Conservation (phyloP, 2,329 filamentous ascomycete species). For the Stachybotrys chlorohalonatus region DNA sequence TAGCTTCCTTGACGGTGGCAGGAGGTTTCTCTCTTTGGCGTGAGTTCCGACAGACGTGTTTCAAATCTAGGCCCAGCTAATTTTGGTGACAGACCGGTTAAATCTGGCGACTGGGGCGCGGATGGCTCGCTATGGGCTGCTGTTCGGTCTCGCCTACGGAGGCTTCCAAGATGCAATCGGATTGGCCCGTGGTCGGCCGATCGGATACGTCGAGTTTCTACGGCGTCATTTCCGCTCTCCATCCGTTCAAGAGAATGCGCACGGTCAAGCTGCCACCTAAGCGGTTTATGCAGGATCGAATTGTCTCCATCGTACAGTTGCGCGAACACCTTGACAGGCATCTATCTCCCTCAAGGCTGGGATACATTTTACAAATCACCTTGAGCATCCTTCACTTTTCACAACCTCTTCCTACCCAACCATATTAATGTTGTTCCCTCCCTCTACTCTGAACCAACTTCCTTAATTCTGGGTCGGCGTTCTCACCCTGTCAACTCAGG, state of each 20-base stretch:
- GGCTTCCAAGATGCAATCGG: slow-evolving; percentile 69
- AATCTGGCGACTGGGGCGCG: slow-evolving; percentile 66
- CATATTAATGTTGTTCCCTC: neutral
- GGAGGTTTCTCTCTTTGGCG: slow-evolving; percentile 82
- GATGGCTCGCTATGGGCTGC: slow-evolving; percentile 71
- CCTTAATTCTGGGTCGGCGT: too few species aligned
- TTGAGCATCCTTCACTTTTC: too few species aligned
- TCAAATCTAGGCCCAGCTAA: slow-evolving; percentile 16
- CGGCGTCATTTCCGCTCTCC: slow-evolving; percentile 27
- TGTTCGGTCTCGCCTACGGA: slow-evolving; percentile 73
- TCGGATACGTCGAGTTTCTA: slow-evolving; percentile 66
- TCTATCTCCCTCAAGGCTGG: too few species aligned
- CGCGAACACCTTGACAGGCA: too few species aligned
- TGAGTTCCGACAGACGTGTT: slow-evolving; percentile 34
- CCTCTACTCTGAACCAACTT: neutral
- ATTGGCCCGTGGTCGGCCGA: slow-evolving; percentile 58
- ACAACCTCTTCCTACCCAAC: neutral
- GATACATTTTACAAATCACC: too few species aligned
- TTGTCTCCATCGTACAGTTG: too few species aligned
- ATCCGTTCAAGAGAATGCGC: slow-evolving; percentile 5
- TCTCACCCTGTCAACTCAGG: neutral
- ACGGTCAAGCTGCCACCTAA: slow-evolving; percentile 9
- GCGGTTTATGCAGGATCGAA: neutral
- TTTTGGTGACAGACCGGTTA: slow-evolving; percentile 56
- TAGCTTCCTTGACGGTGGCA: slow-evolving; percentile 76